These are phyloP conservation scores for Paramecium sexaurelia DNA, from an alignment of 73 alveolate genomes.

Conservation along the genomic window DNA sequence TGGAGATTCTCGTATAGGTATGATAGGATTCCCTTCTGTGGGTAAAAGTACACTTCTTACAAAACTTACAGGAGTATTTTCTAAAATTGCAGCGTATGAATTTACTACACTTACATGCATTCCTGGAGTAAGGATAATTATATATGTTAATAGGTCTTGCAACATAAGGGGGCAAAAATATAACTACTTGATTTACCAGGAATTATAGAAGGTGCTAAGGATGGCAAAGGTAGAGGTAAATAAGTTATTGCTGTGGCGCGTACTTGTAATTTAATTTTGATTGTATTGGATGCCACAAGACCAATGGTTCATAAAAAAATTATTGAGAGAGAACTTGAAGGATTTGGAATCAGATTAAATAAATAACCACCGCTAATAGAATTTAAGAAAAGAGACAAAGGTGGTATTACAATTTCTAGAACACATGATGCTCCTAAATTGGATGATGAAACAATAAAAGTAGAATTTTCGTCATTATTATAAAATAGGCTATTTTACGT, in stretches of 20 bases:
- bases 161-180: constrained; percentile 96
- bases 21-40: constrained; percentile 99
- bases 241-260: constrained; percentile 98
- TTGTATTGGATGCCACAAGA: constrained; percentile 98
- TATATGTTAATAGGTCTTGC: constrained; percentile 42
- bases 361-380: constrained; percentile 94
- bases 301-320: constrained; percentile 97
- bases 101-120: constrained; percentile 99
- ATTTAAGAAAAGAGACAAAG: constrained; percentile 92
- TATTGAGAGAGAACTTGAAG: constrained; percentile 98
- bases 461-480: background rate
- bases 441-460: constrained; percentile 91
- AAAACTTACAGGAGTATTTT: constrained; percentile 85
- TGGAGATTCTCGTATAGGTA: constrained; percentile 99
- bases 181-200: constrained; percentile 99
- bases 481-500: constrained; percentile 68
- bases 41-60: constrained; percentile 94
- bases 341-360: constrained; percentile 98
- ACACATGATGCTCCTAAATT: constrained; percentile 79
- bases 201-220: constrained; percentile 99
- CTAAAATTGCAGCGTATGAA: constrained; percentile 98
- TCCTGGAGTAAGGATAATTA: constrained; percentile 93
- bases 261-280: constrained; percentile 96
- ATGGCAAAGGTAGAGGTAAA: constrained; percentile 99
- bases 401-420: constrained; percentile 91